A percentile compares a stretch with the other conserved stretches of the same genome.
Conservation (phyloP, 116 monocot species). For the Trichopus zeylanicus region DNA sequence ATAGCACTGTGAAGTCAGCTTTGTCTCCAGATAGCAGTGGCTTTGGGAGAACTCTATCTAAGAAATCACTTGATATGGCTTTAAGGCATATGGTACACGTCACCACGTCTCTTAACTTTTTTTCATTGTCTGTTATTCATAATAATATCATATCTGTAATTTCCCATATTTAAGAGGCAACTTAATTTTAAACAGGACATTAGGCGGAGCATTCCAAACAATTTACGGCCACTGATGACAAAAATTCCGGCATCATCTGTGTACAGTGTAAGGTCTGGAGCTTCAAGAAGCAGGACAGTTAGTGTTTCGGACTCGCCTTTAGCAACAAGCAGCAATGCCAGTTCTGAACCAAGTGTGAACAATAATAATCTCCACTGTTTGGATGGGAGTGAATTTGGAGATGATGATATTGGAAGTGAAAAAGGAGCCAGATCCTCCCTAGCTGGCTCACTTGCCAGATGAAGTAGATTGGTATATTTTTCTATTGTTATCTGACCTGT, state of each 20-base stretch:
- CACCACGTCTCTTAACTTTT: neutral
- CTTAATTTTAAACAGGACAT: conserved; percentile 45
- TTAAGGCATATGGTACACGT: conserved; percentile 84
- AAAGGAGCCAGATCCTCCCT: conserved; percentile 22
- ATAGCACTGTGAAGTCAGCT: conserved; percentile 29
- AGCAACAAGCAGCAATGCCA: conserved; percentile 81
- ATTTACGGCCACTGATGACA: conserved; percentile 60
- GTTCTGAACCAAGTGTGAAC: conserved; percentile 69
- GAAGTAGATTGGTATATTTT: too few species aligned
- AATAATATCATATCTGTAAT: neutral
- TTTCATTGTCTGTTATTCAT: neutral
- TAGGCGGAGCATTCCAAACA: conserved; percentile 62
- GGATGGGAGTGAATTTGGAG: conserved; percentile 43
- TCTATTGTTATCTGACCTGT: too few species aligned
- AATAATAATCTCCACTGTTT: conserved; percentile 36
- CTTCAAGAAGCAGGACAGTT: conserved; percentile 34
- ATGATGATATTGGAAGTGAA: conserved; percentile 39
- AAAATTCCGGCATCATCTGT: conserved; percentile 80
- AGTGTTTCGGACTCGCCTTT: conserved; percentile 70
- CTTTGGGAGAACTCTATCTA: conserved; percentile 81
- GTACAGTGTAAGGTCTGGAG: conserved; percentile 73
- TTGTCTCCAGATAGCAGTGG: conserved; percentile 55
- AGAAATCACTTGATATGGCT: conserved; percentile 91
- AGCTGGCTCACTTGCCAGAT: conserved; percentile 17
- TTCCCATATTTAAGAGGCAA: neutral